Base-by-base conservation (phyloP, 2,329 filamentous ascomycete genomes). In the Coniochaeta ligniaria region DNA sequence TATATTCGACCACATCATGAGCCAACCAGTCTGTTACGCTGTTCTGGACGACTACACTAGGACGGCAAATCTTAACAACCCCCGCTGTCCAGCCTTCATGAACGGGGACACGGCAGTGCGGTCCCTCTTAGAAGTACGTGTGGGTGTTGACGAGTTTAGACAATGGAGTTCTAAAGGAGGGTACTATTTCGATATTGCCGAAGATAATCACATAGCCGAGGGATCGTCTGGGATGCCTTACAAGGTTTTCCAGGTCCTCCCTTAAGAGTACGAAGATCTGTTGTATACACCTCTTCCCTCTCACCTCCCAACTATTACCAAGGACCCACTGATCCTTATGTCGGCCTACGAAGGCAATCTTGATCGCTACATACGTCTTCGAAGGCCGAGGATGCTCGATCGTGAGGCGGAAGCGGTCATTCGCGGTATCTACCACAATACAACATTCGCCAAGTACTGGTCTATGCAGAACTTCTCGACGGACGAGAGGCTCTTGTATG, bases 41-140 rank as follows among this genome's bases (percentile, higher is more conserved):
- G 64, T 74, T 54, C 73, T 76, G 72, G 63, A 76, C 63, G 74
- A 77, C 64, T 75, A 75, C 63, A 64, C 60, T 1, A 63, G 65
- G 14, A 63, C 63, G 0, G 60, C 72, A n/a, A 58, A 68, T n/a
- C 16, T 57, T 12, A 59, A 65, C 9, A 50, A 58, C 9, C 60
- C 60, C 5, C 45, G 26, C 24, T 55, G 7, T 24, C 45, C 60
- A 14, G 54, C 54, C 9, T 60, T 62, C 58, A 64, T 75, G n/a
- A 75, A 75, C 62, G 72, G 68, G 11, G 70, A 75, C 57, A 75
- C 73, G 1, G 67, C 66, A 14, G 69, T 74, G 5, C 60, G 66
- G 47, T 63, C 57, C 7, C 45, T 24, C 17, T 35, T 64, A 26
- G 43, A 47, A 14, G 20, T 54, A 20, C 12, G 38, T 43, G 24